These are phyloP conservation scores for Globisporangium ultimum DNA, from an alignment of 352 stramenopile species.

Conservation along the genomic window DNA sequence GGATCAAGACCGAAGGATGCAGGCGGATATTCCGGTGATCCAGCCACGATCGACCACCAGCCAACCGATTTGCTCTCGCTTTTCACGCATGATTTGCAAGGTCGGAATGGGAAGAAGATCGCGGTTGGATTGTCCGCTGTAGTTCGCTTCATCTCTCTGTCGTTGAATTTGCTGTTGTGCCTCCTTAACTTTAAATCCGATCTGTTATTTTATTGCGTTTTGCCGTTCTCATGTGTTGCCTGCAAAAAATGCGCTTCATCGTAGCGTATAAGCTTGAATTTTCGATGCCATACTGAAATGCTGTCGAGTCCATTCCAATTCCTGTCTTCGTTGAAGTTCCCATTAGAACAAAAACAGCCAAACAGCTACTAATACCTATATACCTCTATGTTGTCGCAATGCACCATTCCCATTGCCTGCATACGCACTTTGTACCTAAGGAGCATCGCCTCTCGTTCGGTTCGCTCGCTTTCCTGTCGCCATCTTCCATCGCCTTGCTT, in stretches of 20 bases:
- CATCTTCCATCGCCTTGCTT: neutral
- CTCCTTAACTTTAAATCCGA: slow-evolving; percentile 14
- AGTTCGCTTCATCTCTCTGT: neutral
- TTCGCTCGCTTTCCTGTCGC: neutral
- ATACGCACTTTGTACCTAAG: too few species aligned
- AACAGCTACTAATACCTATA: neutral
- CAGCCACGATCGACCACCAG: too few species aligned
- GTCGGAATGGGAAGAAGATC: neutral
- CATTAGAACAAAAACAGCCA: neutral
- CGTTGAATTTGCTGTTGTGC: neutral
- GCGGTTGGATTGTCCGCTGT: neutral
- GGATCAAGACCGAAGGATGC: neutral
- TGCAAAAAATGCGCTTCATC: neutral
- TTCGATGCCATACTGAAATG: too few species aligned
- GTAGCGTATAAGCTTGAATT: neutral
- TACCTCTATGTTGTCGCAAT: neutral
- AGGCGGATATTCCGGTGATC: neutral
- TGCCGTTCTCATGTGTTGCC: neutral
- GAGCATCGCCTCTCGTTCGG: too few species aligned
- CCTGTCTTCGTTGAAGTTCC: neutral
- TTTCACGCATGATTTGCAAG: neutral
- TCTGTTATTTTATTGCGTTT: slow-evolving; percentile 15
- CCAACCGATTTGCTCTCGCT: too few species aligned
- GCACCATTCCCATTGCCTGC: too few species aligned
- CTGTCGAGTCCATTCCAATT: neutral